A percentile compares a stretch with the other conserved stretches of the same genome.
Conservation (phyloP, 192 early-diverging fungal species). For the Linderina pennispora region DNA sequence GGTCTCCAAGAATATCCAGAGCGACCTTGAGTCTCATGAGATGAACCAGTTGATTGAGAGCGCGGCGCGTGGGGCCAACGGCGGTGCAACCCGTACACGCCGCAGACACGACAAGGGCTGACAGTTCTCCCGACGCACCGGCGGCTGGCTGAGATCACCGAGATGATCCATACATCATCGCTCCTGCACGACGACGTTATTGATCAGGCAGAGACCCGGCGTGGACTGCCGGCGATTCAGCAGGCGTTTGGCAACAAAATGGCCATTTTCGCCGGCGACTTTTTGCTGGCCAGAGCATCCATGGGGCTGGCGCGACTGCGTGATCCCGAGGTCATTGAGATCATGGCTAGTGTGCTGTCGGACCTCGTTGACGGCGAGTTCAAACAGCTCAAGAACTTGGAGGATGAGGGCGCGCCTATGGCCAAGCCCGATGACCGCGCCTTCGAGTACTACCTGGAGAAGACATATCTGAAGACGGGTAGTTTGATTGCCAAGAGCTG, state of each 20-base stretch:
- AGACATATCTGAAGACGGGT: slow-evolving; percentile 94
- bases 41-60: slow-evolving; percentile 28
- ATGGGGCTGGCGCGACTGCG: slow-evolving; percentile 84
- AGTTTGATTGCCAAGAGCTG: slow-evolving; percentile 92
- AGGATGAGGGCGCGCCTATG: slow-evolving; percentile 40
- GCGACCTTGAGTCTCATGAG: slow-evolving; percentile 21
- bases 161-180: slow-evolving; percentile 98
- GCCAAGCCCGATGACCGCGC: slow-evolving; percentile 33
- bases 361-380: slow-evolving; percentile 97
- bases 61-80: slow-evolving; percentile 18
- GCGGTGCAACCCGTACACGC: slow-evolving; percentile 34
- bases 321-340: slow-evolving; percentile 87
- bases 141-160: slow-evolving; percentile 91
- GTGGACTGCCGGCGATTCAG: slow-evolving; percentile 72
- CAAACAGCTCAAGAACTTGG: slow-evolving; percentile 84
- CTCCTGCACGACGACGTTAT: slow-evolving; percentile 94
- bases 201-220: slow-evolving; percentile 68
- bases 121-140: slow-evolving; percentile 81
- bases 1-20: slow-evolving; percentile 47
- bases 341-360: slow-evolving; percentile 87
- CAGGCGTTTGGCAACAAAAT: slow-evolving; percentile 94
- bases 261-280: slow-evolving; percentile 93
- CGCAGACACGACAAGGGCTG: slow-evolving; percentile 15
- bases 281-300: slow-evolving; percentile 87
- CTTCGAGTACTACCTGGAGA: slow-evolving; percentile 91